Percentiles rank a stretch among this genome's conserved stretches.
phyloP scores from a whole-genome alignment of 768 basidiomycete species.

The Russula abietina region DNA sequence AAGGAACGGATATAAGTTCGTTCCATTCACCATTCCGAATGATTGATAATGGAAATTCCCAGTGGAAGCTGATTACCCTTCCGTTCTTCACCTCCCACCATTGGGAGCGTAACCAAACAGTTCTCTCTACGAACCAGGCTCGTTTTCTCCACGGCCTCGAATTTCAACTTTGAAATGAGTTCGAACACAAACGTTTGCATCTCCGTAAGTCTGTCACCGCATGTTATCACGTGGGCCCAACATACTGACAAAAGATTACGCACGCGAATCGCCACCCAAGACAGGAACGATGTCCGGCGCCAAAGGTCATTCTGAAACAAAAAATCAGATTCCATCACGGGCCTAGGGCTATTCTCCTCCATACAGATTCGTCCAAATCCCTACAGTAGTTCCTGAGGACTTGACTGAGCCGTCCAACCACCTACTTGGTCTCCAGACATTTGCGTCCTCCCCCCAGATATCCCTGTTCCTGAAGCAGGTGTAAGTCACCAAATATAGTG shows the following conservation, averaged over 20 bases:
- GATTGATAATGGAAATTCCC: slow-evolving; percentile 11
- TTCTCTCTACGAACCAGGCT: slow-evolving; percentile 30
- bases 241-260: neutral
- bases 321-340: neutral
- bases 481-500: neutral
- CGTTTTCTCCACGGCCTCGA: slow-evolving; percentile 33
- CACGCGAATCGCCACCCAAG: slow-evolving; percentile 21
- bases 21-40: neutral
- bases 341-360: neutral
- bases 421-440: slow-evolving; percentile 17
- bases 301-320: slow-evolving; percentile 16
- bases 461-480: slow-evolving; percentile 4
- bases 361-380: slow-evolving; percentile 17
- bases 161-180: slow-evolving; percentile 48
- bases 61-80: slow-evolving; percentile 21
- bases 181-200: slow-evolving; percentile 56
- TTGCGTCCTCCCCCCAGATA: slow-evolving; percentile 18
- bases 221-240: neutral
- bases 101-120: slow-evolving; percentile 18
- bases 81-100: slow-evolving; percentile 16
- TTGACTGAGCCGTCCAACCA: slow-evolving; percentile 18
- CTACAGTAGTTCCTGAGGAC: neutral
- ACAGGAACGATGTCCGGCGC: slow-evolving; percentile 17
- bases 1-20: neutral
- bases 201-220: slow-evolving; percentile 35